Evolutionary conservation across 108 stramenopile genomes (phyloP).

Genomic region (Hondaea fermentalgiana): DNA sequence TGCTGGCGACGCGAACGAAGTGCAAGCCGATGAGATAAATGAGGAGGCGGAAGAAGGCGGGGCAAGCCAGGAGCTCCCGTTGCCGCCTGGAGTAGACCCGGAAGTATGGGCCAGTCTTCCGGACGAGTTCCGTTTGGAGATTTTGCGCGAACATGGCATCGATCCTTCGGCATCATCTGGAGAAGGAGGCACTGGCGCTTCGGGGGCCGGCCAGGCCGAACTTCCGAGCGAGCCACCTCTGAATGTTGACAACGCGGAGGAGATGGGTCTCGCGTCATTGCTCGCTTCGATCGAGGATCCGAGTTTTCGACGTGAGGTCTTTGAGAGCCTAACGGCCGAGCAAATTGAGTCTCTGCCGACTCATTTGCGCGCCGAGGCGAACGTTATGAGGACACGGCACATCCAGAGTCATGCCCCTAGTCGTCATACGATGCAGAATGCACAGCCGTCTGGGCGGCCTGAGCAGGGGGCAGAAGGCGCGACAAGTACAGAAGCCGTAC

Average conservation of each 20-base stretch:
- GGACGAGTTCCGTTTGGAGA: not conserved
- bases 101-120: slow-evolving; percentile 11
- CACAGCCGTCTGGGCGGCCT: too few species aligned
- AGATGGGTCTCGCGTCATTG: not conserved
- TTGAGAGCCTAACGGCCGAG: not conserved
- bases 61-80: not conserved
- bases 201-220: not conserved
- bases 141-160: not conserved
- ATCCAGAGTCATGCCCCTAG: not conserved
- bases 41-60: not conserved
- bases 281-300: not conserved
- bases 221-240: not conserved
- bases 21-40: not conserved
- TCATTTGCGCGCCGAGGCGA: not conserved
- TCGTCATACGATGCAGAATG: not conserved
- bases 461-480: not conserved
- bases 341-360: not conserved
- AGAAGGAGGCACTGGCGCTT: not conserved
- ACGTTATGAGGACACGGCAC: not conserved
- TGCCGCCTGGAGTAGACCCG: not conserved
- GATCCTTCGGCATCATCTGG: not conserved
- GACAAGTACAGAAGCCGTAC: not conserved
- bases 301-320: not conserved
- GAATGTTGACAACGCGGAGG: not conserved
- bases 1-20: not conserved